Conservation (phyloP, 345 rosid genomes). For the Angophora floribunda region DNA sequence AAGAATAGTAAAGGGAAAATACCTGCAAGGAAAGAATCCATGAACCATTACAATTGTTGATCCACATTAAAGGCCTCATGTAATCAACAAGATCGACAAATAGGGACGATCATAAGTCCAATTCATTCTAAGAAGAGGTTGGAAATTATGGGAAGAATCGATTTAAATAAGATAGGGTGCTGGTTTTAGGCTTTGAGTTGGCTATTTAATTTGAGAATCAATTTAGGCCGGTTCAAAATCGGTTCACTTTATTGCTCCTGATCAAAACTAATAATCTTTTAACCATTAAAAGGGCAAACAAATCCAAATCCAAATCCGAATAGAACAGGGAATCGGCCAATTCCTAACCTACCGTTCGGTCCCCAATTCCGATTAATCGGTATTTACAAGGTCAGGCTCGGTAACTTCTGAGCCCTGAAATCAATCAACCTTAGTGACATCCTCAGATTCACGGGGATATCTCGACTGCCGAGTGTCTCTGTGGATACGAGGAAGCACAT, state of each 20-base stretch:
- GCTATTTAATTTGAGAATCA: rapidly evolving
- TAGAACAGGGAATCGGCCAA: background rate
- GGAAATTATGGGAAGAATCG: rapidly evolving
- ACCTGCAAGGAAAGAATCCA: background rate
- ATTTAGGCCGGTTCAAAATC: rapidly evolving
- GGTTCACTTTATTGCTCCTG: background rate
- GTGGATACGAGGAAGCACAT: background rate
- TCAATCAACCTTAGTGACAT: background rate
- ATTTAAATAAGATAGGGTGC: background rate
- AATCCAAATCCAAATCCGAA: background rate
- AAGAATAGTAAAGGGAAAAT: background rate
- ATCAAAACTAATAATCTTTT: background rate
- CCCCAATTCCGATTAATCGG: background rate
- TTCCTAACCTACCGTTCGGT: background rate
- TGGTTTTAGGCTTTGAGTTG: background rate
- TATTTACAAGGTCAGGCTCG: background rate
- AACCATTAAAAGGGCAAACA: background rate
- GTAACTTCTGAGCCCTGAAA: background rate
- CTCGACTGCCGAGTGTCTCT: too few relatives aligned
- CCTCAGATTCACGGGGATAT: background rate
- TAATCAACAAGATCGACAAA: background rate
- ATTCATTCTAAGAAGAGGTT: rapidly evolving
- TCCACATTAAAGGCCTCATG: background rate
- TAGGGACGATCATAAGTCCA: background rate
- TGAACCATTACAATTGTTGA: background rate